phyloP scores from a whole-genome alignment of 495 filamentous ascomycete species.

The Tirmania nivea region DNA sequence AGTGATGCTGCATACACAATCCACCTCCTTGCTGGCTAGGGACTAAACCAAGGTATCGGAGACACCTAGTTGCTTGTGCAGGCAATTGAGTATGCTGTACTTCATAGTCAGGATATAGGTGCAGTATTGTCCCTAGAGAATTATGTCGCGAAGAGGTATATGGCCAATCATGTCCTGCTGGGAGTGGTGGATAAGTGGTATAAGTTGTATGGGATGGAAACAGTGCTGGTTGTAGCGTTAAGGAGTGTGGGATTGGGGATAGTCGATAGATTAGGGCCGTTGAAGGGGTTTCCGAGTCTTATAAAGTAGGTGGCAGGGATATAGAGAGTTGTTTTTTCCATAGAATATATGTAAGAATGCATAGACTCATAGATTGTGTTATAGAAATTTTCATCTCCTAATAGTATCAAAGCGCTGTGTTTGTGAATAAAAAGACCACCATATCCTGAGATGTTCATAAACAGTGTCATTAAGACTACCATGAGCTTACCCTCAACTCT shows the following conservation, averaged over 20 bases:
- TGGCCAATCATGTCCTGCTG: constrained; percentile 62
- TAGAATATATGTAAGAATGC: no score
- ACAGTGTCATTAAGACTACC: no score
- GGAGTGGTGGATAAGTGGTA: constrained; percentile 85
- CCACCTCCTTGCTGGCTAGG: constrained; percentile 86
- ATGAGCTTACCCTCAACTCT: no score
- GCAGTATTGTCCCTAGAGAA: constrained; percentile 44
- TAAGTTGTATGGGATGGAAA: constrained; percentile 63
- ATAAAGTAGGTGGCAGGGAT: no score
- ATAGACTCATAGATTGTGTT: no score
- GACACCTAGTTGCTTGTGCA: constrained; percentile 57
- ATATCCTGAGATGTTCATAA: no score
- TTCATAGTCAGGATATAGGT: constrained; percentile 71
- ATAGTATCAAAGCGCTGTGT: no score
- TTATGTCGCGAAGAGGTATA: constrained; percentile 59
- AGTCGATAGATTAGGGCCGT: constrained; percentile 50
- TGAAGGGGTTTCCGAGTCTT: constrained; percentile 39
- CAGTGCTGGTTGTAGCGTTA: constrained; percentile 46
- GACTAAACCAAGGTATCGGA: constrained; percentile 77
- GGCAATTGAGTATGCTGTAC: constrained; percentile 54
- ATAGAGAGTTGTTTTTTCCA: no score
- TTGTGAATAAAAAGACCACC: no score
- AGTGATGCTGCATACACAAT: constrained; percentile 79
- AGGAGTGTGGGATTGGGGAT: constrained; percentile 55
- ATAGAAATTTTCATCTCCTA: no score